Evolutionary conservation across 768 basidiomycete genomes (phyloP), one percentile per base, ranked within the genome.

Genomic region (Saitozyma sp.): DNA sequence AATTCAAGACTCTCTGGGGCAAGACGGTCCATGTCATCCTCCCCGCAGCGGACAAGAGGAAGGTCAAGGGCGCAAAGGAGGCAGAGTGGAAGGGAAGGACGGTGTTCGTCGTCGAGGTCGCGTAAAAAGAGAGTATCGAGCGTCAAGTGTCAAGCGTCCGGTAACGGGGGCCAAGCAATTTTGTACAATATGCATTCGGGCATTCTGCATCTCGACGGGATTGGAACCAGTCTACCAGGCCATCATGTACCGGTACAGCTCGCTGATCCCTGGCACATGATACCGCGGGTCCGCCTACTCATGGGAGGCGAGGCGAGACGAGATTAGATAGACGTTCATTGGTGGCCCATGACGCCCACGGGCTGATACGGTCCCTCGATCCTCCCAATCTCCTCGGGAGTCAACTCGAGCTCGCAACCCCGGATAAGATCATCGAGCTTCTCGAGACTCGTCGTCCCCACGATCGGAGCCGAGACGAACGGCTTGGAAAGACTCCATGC

Each of bases 401-500:
- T 70, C 56, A 80, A 63, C 48, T 65, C 67, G 20, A 68, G 60
- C 37, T 63, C 55, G 7, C 62, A 59, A 17, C 62, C 69, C 51
- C 61, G 65, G 49, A 83, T 79, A 57, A 82, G 73, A 41, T 83
- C 84, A 40, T 77, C 73, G 19, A 84, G 66, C 41, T 82, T 80
- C 51, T 81, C 73, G 14, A 82, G 49, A 52, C 73, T 82, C 0
- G 82, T 83, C 38, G 75, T 67, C 2, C 83, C 83, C 9, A 83
- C 78, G 61, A 84, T 84, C 0, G 84, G 84, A 17, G 81, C 82
- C 3, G 80, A 68, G 4, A 83, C 79, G 50, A 59, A 71, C 17
- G 67, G 79, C 68, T 84, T 84, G 37, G 70, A 51, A 3, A 75
- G 49, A 0, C 77, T 59, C 83, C 84, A 84, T 4, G 82, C 81